These are phyloP conservation scores for Irpex sp. DNA, from an alignment of 1,284 basidiomycete genomes.

Conservation along the genomic window DNA sequence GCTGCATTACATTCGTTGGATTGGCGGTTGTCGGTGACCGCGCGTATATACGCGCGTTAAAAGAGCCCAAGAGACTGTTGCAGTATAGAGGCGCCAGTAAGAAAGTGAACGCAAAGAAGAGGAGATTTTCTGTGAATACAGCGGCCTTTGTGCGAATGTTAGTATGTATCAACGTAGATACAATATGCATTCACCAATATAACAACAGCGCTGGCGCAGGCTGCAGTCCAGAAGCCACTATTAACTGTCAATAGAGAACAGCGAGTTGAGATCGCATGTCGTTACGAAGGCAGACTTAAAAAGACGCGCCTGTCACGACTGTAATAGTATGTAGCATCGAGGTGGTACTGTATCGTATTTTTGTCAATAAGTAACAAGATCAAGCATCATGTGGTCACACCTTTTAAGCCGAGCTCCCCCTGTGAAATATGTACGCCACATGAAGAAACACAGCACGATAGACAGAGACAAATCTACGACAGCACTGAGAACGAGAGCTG, in stretches of 20 bases:
- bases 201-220: background rate
- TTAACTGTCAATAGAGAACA: background rate
- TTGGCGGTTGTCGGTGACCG: background rate
- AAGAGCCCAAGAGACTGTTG: background rate
- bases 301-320: background rate
- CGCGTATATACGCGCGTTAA: background rate
- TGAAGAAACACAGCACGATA: background rate
- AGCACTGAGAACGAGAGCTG: background rate
- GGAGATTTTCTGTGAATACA: background rate
- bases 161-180: too few species aligned
- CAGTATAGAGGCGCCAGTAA: background rate
- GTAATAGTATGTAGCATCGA: background rate
- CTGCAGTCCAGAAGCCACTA: background rate
- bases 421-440: background rate
- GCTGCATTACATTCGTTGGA: background rate
- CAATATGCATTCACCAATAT: background rate
- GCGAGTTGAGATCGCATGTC: background rate
- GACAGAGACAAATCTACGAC: background rate
- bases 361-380: background rate
- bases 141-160: background rate
- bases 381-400: background rate
- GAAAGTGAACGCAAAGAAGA: background rate
- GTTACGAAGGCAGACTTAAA: too few species aligned
- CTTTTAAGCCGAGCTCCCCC: background rate
- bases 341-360: background rate